Evolutionary conservation across 495 filamentous ascomycete genomes (phyloP).

Genomic region (Physcia stellaris): DNA sequence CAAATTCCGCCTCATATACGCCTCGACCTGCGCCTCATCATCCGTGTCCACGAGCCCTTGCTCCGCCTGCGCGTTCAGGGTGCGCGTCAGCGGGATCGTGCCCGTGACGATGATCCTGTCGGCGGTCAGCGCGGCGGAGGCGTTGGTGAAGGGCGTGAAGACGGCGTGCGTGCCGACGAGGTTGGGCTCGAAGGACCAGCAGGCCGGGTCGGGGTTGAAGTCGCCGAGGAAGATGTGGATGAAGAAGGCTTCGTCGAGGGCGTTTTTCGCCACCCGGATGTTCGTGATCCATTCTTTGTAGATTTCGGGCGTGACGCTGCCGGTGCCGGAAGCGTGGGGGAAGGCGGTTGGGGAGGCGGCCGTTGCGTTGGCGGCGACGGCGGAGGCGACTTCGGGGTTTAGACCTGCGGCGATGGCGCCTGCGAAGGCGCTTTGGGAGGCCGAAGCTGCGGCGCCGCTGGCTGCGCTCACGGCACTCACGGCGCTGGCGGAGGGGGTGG

Average conservation of each 20-base stretch:
- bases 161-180: conserved; percentile 42
- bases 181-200: conserved; percentile 28
- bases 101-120: conserved; percentile 14
- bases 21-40: conserved; percentile 11
- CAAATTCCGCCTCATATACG: conserved; percentile 22
- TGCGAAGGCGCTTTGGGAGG: background rate
- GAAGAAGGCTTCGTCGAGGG: conserved; percentile 36
- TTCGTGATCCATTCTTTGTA: conserved; percentile 48
- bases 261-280: conserved; percentile 40
- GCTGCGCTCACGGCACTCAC: conserved; percentile 16
- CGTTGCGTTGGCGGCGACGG: background rate
- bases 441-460: conserved; percentile 1
- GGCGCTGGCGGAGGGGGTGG: conserved; percentile 13
- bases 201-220: conserved; percentile 22
- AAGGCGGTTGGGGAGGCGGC: conserved; percentile 11
- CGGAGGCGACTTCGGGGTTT: conserved; percentile 14
- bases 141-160: conserved; percentile 24
- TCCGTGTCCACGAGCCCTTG: conserved; percentile 16
- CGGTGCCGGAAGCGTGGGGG: conserved; percentile 11
- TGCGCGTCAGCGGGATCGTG: conserved; percentile 23
- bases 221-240: conserved; percentile 47
- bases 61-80: conserved; percentile 16
- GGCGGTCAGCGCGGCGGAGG: background rate
- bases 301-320: conserved; percentile 3
- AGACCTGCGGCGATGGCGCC: conserved; percentile 3